These are phyloP conservation scores for Hibiscus syriacus DNA, from an alignment of 345 rosid genomes.

Conservation along the genomic window DNA sequence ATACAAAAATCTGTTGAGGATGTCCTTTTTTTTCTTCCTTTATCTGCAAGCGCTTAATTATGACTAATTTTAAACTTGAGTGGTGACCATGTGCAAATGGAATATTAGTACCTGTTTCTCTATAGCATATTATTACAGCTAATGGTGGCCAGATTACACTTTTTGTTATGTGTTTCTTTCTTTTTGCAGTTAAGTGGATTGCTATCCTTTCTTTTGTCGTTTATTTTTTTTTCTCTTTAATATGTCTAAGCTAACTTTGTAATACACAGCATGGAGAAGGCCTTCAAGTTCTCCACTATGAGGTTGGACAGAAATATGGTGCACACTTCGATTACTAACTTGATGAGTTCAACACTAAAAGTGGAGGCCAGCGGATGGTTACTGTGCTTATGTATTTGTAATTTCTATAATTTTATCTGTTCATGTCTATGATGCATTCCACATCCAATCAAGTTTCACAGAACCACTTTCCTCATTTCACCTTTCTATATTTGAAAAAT, in stretches of 20 bases:
- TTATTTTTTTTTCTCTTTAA: background rate
- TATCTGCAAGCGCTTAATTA: background rate
- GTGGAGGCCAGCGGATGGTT: no score
- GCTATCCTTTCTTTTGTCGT: background rate
- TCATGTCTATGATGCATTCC: no score
- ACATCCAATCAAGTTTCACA: background rate
- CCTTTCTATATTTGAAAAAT: slow-evolving; percentile 1
- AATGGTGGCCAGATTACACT: background rate
- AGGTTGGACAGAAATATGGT: no score
- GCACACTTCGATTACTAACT: no score
- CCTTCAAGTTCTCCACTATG: no score
- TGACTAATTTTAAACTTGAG: background rate
- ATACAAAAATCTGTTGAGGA: background rate
- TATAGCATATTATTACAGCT: background rate
- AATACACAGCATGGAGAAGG: slow-evolving; percentile 58
- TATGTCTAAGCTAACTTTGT: slow-evolving; percentile 1
- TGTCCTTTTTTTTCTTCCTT: background rate
- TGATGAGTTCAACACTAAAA: no score
- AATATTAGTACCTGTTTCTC: background rate
- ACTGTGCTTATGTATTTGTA: no score
- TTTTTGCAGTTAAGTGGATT: background rate
- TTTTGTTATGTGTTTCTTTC: background rate
- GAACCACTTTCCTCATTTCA: background rate
- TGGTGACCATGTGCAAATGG: background rate
- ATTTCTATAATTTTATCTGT: no score